These are phyloP conservation scores for Alternaria consortialis DNA, from an alignment of 2,329 filamentous ascomycete species.

Conservation along the genomic window DNA sequence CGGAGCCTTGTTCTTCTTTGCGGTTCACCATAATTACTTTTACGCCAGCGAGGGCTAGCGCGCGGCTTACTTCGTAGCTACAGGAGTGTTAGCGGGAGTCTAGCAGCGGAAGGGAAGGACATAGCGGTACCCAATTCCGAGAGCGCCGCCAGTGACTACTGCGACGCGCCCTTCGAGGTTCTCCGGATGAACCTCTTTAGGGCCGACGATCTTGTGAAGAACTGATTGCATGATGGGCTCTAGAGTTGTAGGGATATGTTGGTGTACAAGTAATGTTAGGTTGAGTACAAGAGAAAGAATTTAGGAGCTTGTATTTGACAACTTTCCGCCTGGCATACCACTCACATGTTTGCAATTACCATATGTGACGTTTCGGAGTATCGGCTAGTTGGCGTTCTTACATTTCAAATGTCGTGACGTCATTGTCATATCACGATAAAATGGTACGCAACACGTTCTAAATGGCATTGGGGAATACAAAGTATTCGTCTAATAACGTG, in stretches of 20 bases:
- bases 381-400: not conserved
- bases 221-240: conserved; percentile 51
- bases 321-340: not conserved
- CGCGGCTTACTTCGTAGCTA: not conserved
- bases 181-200: conserved; percentile 39
- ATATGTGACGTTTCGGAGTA: not conserved
- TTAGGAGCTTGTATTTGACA: not conserved
- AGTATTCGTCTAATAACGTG: not conserved
- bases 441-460: not conserved
- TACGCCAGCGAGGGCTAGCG: not conserved
- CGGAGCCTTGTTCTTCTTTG: not conserved
- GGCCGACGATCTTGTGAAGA: conserved; percentile 52
- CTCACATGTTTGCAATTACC: not conserved
- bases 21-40: conserved; percentile 2
- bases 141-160: not conserved
- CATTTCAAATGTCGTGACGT: not conserved
- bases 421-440: not conserved
- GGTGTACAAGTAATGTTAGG: not conserved
- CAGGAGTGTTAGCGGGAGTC: not conserved
- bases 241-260: not conserved
- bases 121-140: not conserved
- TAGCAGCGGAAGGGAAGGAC: too few species aligned
- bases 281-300: not conserved
- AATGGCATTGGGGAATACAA: not conserved
- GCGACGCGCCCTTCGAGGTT: conserved; percentile 13